Evolutionary conservation across 805 yeast species (phyloP).

Genomic region (Pichia ethanolica): DNA sequence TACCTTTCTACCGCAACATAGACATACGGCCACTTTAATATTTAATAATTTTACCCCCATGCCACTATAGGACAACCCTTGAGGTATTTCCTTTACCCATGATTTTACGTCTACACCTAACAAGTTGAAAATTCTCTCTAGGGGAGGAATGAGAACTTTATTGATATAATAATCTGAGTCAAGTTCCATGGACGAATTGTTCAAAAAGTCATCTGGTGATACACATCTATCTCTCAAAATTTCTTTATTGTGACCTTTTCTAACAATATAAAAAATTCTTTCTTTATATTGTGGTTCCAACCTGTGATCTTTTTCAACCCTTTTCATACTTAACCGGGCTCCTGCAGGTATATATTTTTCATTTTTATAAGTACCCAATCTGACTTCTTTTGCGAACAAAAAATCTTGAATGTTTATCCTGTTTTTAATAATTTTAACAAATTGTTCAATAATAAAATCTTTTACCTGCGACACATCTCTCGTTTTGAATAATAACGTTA

Average conservation of each 20-base stretch:
- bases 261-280: conserved; percentile 80
- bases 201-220: conserved; percentile 68
- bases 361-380: conserved; percentile 74
- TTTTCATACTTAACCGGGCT: conserved; percentile 67
- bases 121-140: conserved; percentile 74
- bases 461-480: conserved; percentile 66
- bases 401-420: conserved; percentile 70
- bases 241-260: conserved; percentile 45
- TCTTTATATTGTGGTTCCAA: conserved; percentile 84
- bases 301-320: conserved; percentile 56
- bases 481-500: conserved; percentile 65
- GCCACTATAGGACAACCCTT: conserved; percentile 14
- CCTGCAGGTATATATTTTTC: conserved; percentile 81
- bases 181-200: conserved; percentile 33
- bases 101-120: conserved; percentile 70
- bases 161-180: conserved; percentile 84
- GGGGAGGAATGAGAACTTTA: conserved; percentile 80
- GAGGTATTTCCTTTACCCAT: conserved; percentile 74
- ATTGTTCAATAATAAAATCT: conserved; percentile 54
- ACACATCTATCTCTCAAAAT: conserved; percentile 70
- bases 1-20: conserved; percentile 21
- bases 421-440: conserved; percentile 55
- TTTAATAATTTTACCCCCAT: conserved; percentile 13
- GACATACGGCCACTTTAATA: conserved; percentile 24
- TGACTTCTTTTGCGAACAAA: conserved; percentile 86